A percentile compares a stretch with the other conserved stretches of the same genome.
phyloP scores from a whole-genome alignment of 208 protist genomes.

The Trypanosoma cruzi region DNA sequence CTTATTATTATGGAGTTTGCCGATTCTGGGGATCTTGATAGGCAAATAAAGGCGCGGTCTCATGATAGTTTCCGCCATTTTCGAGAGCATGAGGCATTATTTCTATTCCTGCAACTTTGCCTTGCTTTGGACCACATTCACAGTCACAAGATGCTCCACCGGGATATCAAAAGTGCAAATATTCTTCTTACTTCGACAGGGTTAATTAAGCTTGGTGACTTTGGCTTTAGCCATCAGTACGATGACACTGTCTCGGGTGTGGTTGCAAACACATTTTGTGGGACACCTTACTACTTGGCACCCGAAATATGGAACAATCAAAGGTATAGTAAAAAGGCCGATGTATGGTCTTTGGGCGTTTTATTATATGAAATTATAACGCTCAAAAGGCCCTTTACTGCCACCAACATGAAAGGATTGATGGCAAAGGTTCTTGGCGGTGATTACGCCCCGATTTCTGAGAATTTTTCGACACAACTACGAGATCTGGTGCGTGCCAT shows the following conservation, averaged over 20 bases:
- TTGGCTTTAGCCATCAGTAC: slow-evolving; percentile 91
- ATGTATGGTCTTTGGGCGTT: slow-evolving; percentile 83
- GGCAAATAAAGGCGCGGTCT: slow-evolving; percentile 73
- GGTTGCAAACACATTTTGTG: slow-evolving; percentile 83
- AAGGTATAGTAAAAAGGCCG: slow-evolving; percentile 87
- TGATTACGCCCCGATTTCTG: slow-evolving; percentile 64
- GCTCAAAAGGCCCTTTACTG: slow-evolving; percentile 75
- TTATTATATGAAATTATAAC: slow-evolving; percentile 84
- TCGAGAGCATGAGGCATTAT: slow-evolving; percentile 85
- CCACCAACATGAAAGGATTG: slow-evolving; percentile 82
- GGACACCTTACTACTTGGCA: slow-evolving; percentile 82
- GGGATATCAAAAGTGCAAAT: slow-evolving; percentile 92
- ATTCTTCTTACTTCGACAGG: slow-evolving; percentile 87
- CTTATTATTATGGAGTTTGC: slow-evolving; percentile 92
- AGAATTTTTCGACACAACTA: slow-evolving; percentile 64
- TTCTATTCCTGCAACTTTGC: slow-evolving; percentile 87
- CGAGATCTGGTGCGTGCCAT: slow-evolving; percentile 63
- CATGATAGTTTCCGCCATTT: slow-evolving; percentile 64
- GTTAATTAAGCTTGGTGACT: slow-evolving; percentile 92
- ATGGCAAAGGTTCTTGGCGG: slow-evolving; percentile 81
- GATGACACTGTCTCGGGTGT: slow-evolving; percentile 89
- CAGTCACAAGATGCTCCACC: slow-evolving; percentile 88
- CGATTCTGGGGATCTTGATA: slow-evolving; percentile 84
- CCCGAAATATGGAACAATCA: slow-evolving; percentile 92
- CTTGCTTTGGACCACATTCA: slow-evolving; percentile 91